Evolutionary conservation across 2,329 filamentous ascomycete genomes (phyloP).

Genomic region (Nigrospora osmanthi): DNA sequence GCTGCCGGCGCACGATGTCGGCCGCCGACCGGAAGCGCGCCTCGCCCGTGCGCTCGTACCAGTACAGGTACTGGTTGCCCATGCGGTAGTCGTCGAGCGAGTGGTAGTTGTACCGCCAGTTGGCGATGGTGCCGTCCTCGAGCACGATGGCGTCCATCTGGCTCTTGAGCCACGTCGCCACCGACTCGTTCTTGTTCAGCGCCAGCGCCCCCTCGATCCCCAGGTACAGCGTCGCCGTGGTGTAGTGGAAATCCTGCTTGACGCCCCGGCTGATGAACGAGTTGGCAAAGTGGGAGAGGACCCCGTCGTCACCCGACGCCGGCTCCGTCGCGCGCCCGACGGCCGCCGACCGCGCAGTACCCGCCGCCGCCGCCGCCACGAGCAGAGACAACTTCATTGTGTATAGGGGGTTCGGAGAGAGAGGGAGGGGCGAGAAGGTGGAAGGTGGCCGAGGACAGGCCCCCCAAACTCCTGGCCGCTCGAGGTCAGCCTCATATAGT

Average conservation of each 20-base stretch:
- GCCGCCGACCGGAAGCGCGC: conserved; percentile 41
- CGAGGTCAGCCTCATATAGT: too few species aligned
- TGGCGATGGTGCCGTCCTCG: conserved; percentile 35
- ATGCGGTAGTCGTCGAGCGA: conserved; percentile 45
- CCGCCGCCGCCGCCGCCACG: too few species aligned
- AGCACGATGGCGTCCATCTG: conserved; percentile 38
- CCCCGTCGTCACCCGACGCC: too few species aligned
- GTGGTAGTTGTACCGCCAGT: conserved; percentile 38
- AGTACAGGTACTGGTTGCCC: conserved; percentile 41
- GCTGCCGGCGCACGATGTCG: conserved; percentile 32
- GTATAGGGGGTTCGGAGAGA: too few species aligned
- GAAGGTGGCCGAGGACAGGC: too few species aligned
- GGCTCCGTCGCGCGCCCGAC: too few species aligned
- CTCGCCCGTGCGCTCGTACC: conserved; percentile 36
- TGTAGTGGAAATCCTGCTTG: conserved; percentile 31
- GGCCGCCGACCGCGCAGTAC: too few species aligned
- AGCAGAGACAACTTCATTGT: too few species aligned
- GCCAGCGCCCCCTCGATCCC: conserved; percentile 37
- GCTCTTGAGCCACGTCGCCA: conserved; percentile 33
- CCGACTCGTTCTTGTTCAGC: conserved; percentile 30
- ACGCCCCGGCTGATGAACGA: conserved; percentile 35
- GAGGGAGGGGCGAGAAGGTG: too few species aligned
- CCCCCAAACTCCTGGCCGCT: too few species aligned
- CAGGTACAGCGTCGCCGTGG: conserved; percentile 35
- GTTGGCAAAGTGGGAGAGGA: conserved; percentile 18